Percentiles rank a stretch among this genome's conserved stretches.
Evolutionary conservation across 805 yeast genomes (phyloP).

Genomic region (Candida sphagnicola): DNA sequence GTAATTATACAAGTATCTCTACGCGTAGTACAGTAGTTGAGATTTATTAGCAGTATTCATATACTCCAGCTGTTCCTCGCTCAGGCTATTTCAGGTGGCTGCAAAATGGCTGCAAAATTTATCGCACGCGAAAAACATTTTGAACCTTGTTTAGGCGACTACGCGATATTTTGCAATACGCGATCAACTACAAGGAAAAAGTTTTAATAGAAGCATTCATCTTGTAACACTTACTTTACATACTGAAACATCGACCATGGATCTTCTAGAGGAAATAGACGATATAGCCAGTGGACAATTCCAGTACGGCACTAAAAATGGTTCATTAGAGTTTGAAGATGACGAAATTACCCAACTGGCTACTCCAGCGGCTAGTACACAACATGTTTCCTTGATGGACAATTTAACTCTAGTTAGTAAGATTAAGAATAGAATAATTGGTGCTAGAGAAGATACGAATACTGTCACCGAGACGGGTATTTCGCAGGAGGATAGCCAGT

Average conservation of each 20-base stretch:
- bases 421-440: conserved; percentile 23
- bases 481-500: background rate
- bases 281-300: conserved; percentile 7
- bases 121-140: too few species aligned
- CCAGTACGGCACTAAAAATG: background rate
- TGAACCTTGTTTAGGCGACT: too few species aligned
- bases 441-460: conserved; percentile 7
- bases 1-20: too few species aligned
- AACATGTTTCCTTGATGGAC: conserved; percentile 2
- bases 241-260: too few species aligned
- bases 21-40: too few species aligned
- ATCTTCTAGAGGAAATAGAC: conserved; percentile 18
- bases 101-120: background rate
- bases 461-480: conserved; percentile 1
- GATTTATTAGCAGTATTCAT: too few species aligned
- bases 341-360: conserved; percentile 6
- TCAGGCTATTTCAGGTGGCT: too few species aligned
- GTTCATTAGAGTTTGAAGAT: conserved; percentile 3
- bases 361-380: too few species aligned
- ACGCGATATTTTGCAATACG: background rate
- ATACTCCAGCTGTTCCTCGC: too few species aligned
- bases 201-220: too few species aligned
- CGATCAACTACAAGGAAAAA: background rate
- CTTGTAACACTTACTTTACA: too few species aligned
- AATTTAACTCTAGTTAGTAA: conserved; percentile 18